These are phyloP conservation scores for Nakataea oryzae DNA, from an alignment of 2,329 filamentous ascomycete species.

Conservation along the genomic window DNA sequence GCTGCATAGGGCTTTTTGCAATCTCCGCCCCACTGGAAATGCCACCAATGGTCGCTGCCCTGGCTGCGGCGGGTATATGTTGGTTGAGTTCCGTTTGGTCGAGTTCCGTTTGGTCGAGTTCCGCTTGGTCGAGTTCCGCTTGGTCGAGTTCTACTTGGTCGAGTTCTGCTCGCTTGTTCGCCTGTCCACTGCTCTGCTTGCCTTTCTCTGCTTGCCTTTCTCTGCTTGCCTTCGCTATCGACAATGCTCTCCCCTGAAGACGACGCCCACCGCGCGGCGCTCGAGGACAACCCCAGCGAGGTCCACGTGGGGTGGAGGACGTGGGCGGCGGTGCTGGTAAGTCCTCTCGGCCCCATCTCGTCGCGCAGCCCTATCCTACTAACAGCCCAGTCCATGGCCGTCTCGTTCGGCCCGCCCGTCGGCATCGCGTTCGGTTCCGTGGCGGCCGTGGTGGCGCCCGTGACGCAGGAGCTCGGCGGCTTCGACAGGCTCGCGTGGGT, in stretches of 20 bases:
- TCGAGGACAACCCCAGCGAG: neutral
- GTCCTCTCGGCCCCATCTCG: neutral
- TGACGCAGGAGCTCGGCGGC: conserved; percentile 8
- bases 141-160: no score
- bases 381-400: neutral
- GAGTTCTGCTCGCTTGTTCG: no score
- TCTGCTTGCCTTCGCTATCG: no score
- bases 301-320: neutral
- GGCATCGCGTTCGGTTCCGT: neutral
- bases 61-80: no score
- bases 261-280: neutral
- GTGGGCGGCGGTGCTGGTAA: neutral
- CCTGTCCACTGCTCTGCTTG: no score
- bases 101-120: no score
- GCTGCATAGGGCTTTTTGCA: no score
- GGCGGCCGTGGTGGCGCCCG: neutral
- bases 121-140: no score
- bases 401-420: neutral
- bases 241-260: neutral
- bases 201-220: no score
- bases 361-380: neutral
- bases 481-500: conserved; percentile 13
- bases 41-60: no score
- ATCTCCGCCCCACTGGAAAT: no score
- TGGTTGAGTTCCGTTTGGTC: no score